Percentiles rank a stretch among this genome's conserved stretches.
Conservation (phyloP, 1,284 basidiomycete species). For the Microbotryum scabiosae region DNA sequence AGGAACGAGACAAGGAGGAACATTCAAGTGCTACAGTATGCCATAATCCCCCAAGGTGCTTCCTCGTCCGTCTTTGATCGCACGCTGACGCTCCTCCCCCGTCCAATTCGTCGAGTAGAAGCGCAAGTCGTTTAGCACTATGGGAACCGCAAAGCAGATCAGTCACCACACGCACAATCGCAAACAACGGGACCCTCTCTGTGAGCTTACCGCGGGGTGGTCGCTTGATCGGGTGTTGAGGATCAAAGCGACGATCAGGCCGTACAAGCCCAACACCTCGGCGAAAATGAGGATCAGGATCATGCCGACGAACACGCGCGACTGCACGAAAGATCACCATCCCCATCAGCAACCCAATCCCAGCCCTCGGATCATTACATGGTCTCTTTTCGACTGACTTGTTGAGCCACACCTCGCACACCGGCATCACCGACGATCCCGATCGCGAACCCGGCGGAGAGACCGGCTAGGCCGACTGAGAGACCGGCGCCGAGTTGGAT, state of each 20-base stretch:
- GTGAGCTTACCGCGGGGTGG: slow-evolving; percentile 6
- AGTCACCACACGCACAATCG: neutral
- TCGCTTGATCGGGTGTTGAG: slow-evolving; percentile 34
- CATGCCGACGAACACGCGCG: slow-evolving; percentile 22
- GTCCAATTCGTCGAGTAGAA: too few relatives aligned
- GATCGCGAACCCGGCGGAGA: slow-evolving; percentile 44
- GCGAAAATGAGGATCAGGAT: slow-evolving; percentile 44
- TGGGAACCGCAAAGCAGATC: neutral
- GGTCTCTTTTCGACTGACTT: slow-evolving; percentile 21
- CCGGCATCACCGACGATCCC: slow-evolving; percentile 46
- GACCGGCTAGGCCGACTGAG: slow-evolving; percentile 45
- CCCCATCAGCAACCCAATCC: too few relatives aligned
- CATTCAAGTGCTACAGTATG: too few relatives aligned
- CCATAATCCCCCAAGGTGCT: too few relatives aligned
- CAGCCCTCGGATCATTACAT: too few relatives aligned
- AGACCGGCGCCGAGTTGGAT: slow-evolving; percentile 46
- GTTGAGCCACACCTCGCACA: slow-evolving; percentile 45
- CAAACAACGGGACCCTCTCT: neutral
- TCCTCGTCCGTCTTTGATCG: too few relatives aligned
- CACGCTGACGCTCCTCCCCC: too few relatives aligned
- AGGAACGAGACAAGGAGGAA: too few relatives aligned
- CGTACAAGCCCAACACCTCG: slow-evolving; percentile 41
- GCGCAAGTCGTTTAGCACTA: slow-evolving; percentile 8
- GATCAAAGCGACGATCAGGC: slow-evolving; percentile 44
- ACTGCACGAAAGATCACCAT: slow-evolving; percentile 4